Base-by-base conservation (phyloP, 1,139 yeast species). In the Insectozyma bohioensis region DNA sequence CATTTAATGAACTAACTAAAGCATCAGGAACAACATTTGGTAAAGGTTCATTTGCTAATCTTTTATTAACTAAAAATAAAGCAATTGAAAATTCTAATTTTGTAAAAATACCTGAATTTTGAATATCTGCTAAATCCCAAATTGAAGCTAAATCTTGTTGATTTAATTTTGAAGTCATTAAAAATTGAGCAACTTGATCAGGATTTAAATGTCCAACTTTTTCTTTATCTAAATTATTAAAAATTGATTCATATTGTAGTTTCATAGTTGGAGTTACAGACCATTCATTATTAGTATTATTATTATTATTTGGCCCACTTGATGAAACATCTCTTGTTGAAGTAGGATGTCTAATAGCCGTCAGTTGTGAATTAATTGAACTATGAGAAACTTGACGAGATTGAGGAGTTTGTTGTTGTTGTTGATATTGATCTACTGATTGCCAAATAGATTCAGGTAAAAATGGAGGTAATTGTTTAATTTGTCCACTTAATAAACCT, bases 71-170 rank as follows among this genome's bases (percentile, higher is more conserved):
- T 48, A 92, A 73, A 54, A 83, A 92, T 84, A 92, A 84, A 10
- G 98, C 97, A 52, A 92, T 84, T 2, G 95, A 80, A 58, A 94
- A 92, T 56, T 92, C 98, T 42, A 77, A 67, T 51, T 75, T 80
- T 25, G 86, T 73, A 51, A 94, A 86, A 31, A 75, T 74, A 21
- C 97, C 97, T 28, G 88, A 78, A 57, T 88, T 87, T 48, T 86
- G 85, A 41, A 88, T 74, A 57, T 94, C 97, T 5, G 97, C 80
- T 50, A 92, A 70, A 57, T 92, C 97, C 99, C 99, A 94, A 27
- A 94, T 80, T 19, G 78, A 67, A 1, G 98, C 98, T 46, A 94
- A 71, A 23, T 78, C 81, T 37, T 86, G 94, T 51, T 90, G 96
- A 28, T 80, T 72, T 39, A 94, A 73, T 43, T 86, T 85, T 2